Base-by-base conservation (phyloP, 306 rosid species). In the Cucumis cinereus region DNA sequence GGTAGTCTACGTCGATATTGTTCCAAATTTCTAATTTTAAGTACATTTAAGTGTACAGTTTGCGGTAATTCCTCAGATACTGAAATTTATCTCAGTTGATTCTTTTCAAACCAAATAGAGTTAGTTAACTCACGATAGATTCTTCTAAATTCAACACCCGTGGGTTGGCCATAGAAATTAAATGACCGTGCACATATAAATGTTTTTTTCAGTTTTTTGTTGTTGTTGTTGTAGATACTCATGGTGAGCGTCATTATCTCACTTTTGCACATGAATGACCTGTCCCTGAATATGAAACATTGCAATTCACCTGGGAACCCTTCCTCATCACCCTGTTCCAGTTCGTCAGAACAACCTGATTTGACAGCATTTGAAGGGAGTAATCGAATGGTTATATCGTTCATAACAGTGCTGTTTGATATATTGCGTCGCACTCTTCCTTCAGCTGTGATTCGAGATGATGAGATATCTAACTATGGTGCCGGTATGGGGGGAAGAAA, bases 211-310 rank as follows among this genome's bases (percentile, higher is more conserved):
- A 38, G 17, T 80, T 82, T 43, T 38, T 73, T 22, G 10, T 60
- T 84, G 75, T 49, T 23, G 81, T 82, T 55, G 49, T 3, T 81
- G 85, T 86, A 94, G 98, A 86, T 94, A 76, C 88, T 90, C 83
- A 87, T 91, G 95, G 96, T 89, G 84, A 91, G 89, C 82, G 82
- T 86, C 75, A 79, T 87, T 75, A 84, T 94, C 75, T 94, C 98
- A 28, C 89, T 90, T 71, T 79, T 94, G 84, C 97, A 90, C 84
- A 91, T 94, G 95, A 91, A 89, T 81, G 91, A 86, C 84, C 85
- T 87, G 76, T 90, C 97, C 77, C 87, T 87, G 73, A 86, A 86
- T 83, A 80, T 81, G 82, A 83, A 77, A 59, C 91, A 87, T 80
- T 85, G 88, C 57, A 84, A 81, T 76, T 85, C 88, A 49, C 86